phyloP scores from a whole-genome alignment of 169 alveolate species.

The Plasmodium relictum region DNA sequence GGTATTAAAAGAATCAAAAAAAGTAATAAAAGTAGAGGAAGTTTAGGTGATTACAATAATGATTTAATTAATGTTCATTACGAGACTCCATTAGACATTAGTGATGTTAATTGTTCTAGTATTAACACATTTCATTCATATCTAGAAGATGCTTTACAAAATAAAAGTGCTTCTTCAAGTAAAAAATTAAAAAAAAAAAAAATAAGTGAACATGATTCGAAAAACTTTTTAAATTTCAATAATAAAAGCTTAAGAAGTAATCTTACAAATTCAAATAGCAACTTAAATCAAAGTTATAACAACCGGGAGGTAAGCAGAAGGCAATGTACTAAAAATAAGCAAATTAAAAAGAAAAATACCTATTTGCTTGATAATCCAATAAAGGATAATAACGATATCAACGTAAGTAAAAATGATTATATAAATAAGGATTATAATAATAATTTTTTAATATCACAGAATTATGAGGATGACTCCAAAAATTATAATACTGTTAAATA shows the following conservation, averaged over 20 bases:
- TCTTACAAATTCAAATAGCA: neutral
- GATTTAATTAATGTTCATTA: conserved; percentile 19
- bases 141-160: neutral
- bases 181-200: neutral
- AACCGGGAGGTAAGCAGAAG: neutral
- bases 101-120: conserved; percentile 62
- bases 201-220: neutral
- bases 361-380: conserved; percentile 1
- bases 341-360: neutral
- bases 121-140: conserved; percentile 15
- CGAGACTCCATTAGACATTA: conserved; percentile 44
- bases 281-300: neutral
- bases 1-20: conserved; percentile 54
- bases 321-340: neutral
- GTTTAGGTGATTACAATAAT: conserved; percentile 11
- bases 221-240: neutral
- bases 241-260: neutral
- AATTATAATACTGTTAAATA: neutral
- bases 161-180: conserved; percentile 27
- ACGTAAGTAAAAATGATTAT: neutral
- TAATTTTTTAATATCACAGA: neutral
- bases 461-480: neutral
- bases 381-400: neutral
- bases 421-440: neutral
- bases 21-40: conserved; percentile 22